These are phyloP conservation scores for Pontederia crassipes DNA, from an alignment of 176 grass and related monocot genomes.

Conservation along the genomic window DNA sequence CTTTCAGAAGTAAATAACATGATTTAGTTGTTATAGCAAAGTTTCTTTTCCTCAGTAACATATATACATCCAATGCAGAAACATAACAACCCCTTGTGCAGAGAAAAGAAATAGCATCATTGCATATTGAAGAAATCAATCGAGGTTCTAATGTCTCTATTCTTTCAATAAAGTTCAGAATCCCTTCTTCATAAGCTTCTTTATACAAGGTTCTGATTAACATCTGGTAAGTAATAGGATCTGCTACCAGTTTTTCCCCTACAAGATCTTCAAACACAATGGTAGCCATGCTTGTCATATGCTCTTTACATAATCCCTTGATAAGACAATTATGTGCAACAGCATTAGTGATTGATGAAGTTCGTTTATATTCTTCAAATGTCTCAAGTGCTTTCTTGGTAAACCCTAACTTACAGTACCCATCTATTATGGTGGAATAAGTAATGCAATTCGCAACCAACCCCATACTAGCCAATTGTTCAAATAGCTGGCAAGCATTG, in stretches of 20 bases:
- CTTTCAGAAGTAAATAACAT: constrained; percentile 45
- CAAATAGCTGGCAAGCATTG: constrained; percentile 67
- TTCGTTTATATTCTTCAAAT: constrained; percentile 48
- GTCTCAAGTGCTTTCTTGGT: constrained; percentile 44
- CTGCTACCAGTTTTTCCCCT: constrained; percentile 32
- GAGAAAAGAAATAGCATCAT: constrained; percentile 54
- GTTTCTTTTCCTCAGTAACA: constrained; percentile 36
- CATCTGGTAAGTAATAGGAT: constrained; percentile 37
- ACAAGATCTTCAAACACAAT: constrained; percentile 60
- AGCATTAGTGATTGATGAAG: constrained; percentile 29
- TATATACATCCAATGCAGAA: constrained; percentile 53
- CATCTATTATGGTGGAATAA: constrained; percentile 57
- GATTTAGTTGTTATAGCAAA: constrained; percentile 51
- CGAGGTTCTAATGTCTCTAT: constrained; percentile 36
- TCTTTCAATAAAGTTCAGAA: constrained; percentile 51
- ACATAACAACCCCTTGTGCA: constrained; percentile 42
- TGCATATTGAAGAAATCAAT: constrained; percentile 49
- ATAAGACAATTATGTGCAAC: constrained; percentile 39
- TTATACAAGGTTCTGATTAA: constrained; percentile 49
- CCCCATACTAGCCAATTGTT: constrained; percentile 48
- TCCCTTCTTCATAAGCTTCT: constrained; percentile 36
- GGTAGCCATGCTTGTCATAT: constrained; percentile 37
- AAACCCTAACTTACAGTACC: constrained; percentile 49
- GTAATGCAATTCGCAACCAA: constrained; percentile 58
- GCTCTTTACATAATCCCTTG: constrained; percentile 38